Percentiles rank a stretch among this genome's conserved stretches.
phyloP scores from a whole-genome alignment of 2,329 filamentous ascomycete genomes.

The Colletotrichum sp. region DNA sequence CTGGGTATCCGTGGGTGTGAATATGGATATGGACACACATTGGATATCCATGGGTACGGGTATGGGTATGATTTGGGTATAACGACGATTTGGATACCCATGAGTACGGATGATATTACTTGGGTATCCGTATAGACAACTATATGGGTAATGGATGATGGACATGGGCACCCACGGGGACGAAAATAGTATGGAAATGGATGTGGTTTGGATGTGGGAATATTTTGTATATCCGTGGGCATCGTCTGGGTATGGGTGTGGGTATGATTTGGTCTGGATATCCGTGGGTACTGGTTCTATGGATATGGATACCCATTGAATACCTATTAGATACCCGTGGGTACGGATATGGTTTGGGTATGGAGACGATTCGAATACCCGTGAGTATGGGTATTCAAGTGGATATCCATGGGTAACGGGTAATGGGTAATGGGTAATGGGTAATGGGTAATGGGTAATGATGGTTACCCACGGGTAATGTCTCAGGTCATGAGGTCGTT shows the following conservation, averaged over 20 bases:
- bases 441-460: not conserved
- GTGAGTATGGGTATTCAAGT: no score
- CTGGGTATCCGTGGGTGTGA: not conserved
- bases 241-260: no score
- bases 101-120: not conserved
- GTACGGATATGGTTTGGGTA: no score
- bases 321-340: not conserved
- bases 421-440: not conserved
- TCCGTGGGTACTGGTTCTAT: not conserved
- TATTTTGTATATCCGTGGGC: no score
- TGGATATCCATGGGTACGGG: not conserved
- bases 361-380: no score
- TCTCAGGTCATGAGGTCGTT: not conserved
- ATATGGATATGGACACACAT: not conserved
- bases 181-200: not conserved
- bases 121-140: not conserved
- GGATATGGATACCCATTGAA: not conserved
- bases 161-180: not conserved
- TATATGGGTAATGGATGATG: not conserved
- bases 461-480: no score
- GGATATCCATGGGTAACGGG: no score
- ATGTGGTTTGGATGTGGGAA: not conserved
- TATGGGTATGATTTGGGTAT: not conserved
- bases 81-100: not conserved
- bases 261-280: not conserved